phyloP scores from a whole-genome alignment of 768 basidiomycete genomes.

The Steccherinum ochraceum region DNA sequence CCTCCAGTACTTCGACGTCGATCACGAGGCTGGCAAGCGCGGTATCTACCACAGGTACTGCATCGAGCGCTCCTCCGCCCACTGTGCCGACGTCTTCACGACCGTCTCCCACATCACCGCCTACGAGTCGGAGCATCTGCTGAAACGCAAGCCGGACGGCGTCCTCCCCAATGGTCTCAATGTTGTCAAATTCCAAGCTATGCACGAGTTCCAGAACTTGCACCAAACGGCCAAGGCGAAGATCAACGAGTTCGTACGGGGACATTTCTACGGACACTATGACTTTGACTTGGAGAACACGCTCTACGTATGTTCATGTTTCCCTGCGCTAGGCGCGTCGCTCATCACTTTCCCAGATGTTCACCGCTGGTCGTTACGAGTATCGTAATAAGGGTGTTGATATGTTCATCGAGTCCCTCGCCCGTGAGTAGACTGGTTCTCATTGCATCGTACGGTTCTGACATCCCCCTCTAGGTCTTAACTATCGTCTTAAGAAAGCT shows the following conservation, averaged over 20 bases:
- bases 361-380: conserved; percentile 98
- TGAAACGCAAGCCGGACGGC: conserved; percentile 97
- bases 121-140: conserved; percentile 91
- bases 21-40: conserved; percentile 98
- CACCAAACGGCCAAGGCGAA: conserved; percentile 93
- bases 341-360: conserved; percentile 54
- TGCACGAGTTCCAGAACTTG: conserved; percentile 98
- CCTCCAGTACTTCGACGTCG: conserved; percentile 98
- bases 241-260: conserved; percentile 95
- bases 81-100: conserved; percentile 97
- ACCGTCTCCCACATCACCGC: conserved; percentile 98
- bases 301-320: conserved; percentile 61
- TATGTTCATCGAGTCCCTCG: conserved; percentile 98
- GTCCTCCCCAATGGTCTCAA: conserved; percentile 97
- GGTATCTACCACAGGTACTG: conserved; percentile 99
- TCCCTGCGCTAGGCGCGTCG: neutral
- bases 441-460: neutral
- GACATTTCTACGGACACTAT: conserved; percentile 97
- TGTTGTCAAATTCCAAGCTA: conserved; percentile 97
- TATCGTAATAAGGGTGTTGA: conserved; percentile 99
- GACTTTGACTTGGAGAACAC: conserved; percentile 95
- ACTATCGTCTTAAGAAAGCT: conserved; percentile 52
- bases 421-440: conserved; percentile 48
- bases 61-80: conserved; percentile 90
- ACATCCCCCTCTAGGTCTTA: conserved; percentile 36